These are phyloP conservation scores for Spathaspora hagerdaliae DNA, from an alignment of 805 yeast genomes.

Conservation along the genomic window DNA sequence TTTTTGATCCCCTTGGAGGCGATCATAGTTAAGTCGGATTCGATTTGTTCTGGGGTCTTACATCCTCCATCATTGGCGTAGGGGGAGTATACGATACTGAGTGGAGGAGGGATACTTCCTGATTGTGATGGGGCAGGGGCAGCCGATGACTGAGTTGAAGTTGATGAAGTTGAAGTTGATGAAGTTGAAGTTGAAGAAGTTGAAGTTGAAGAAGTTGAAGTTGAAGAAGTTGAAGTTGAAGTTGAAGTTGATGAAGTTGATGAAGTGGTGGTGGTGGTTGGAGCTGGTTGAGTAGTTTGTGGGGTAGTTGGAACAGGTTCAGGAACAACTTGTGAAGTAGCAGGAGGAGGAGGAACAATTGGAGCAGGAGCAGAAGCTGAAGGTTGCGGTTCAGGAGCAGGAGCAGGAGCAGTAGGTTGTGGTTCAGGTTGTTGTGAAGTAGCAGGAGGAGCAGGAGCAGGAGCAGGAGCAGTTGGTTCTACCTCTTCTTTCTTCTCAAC, in stretches of 20 bases:
- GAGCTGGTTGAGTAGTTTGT: constrained; percentile 3
- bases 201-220: constrained; percentile 1
- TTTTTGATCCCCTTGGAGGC: constrained; percentile 56
- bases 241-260: constrained; percentile 7
- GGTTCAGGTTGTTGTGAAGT: constrained; percentile 12
- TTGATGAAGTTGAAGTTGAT: constrained; percentile 5
- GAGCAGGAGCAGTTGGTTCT: constrained; percentile 10
- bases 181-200: constrained; percentile 5
- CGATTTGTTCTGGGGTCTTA: constrained; percentile 53
- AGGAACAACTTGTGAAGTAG: constrained; percentile 6
- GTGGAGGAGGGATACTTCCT: constrained; percentile 40
- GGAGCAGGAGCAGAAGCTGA: background rate
- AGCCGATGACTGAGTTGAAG: constrained; percentile 12
- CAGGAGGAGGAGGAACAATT: background rate
- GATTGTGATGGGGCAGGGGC: constrained; percentile 11
- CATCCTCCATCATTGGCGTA: constrained; percentile 67
- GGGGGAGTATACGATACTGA: constrained; percentile 72
- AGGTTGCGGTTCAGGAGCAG: constrained; percentile 25
- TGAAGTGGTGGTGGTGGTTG: constrained; percentile 9
- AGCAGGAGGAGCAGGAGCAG: constrained; percentile 8
- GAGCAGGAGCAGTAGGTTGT: constrained; percentile 15
- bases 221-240: constrained; percentile 10
- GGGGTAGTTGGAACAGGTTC: background rate
- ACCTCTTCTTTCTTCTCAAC: constrained; percentile 14
- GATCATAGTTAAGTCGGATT: constrained; percentile 57